Evolutionary conservation across 768 basidiomycete species (phyloP).

Genomic region (Rhodotorula diobovata): DNA sequence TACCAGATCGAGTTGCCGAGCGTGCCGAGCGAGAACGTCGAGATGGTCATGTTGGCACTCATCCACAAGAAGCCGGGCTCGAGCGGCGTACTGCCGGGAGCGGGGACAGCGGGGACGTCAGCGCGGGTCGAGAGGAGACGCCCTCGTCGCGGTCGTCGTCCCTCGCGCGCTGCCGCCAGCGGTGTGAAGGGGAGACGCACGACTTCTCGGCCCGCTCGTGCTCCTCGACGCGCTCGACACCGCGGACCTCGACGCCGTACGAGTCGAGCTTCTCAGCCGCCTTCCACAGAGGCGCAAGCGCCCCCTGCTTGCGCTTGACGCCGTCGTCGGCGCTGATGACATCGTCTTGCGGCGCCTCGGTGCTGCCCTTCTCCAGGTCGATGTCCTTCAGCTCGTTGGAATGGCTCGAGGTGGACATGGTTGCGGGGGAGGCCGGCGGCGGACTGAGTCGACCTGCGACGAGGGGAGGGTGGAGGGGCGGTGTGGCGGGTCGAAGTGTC

Average conservation of each 20-base stretch:
- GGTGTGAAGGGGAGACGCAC: conserved; percentile 14
- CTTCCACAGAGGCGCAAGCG: conserved; percentile 38
- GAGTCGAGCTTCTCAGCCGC: conserved; percentile 40
- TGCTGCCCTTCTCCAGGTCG: conserved; percentile 8
- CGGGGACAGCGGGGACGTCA: background rate
- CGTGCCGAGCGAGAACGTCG: conserved; percentile 50
- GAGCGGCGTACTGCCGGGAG: background rate
- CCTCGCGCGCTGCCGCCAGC: background rate
- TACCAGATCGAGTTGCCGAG: conserved; percentile 47
- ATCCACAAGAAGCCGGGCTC: conserved; percentile 45
- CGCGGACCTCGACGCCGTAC: conserved; percentile 44
- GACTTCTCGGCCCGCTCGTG: conserved; percentile 36
- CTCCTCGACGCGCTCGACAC: conserved; percentile 48
- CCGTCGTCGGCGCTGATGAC: conserved; percentile 5
- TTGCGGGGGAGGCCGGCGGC: background rate
- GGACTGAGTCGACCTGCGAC: too few species aligned
- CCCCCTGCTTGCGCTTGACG: background rate
- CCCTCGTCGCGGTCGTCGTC: background rate
- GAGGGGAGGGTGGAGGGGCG: background rate
- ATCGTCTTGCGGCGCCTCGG: background rate
- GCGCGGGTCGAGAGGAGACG: background rate
- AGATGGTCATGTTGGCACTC: conserved; percentile 46
- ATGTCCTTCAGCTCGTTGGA: background rate
- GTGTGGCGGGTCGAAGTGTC: background rate
- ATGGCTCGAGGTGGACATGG: conserved; percentile 5